These are phyloP conservation scores for Sugiyamaella castrensis DNA, from an alignment of 1,139 yeast species.

Conservation along the genomic window DNA sequence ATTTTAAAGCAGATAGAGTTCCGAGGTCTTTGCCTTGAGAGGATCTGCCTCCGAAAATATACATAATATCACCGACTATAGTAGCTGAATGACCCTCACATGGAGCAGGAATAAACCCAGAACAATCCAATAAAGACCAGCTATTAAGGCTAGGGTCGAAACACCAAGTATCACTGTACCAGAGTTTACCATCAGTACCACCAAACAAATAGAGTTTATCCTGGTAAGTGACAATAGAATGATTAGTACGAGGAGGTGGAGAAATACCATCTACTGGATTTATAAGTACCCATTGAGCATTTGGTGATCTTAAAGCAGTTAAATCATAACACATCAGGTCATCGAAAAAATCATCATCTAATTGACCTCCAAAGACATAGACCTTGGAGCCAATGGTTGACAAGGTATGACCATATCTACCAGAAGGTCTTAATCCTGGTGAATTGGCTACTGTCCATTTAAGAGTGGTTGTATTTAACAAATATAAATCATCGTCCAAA, in stretches of 20 bases:
- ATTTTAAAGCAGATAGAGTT: constrained; percentile 71
- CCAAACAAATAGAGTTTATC: constrained; percentile 90
- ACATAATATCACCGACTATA: constrained; percentile 73
- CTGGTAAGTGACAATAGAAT: constrained; percentile 78
- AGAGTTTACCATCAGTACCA: constrained; percentile 75
- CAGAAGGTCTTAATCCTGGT: constrained; percentile 77
- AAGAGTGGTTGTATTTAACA: constrained; percentile 83
- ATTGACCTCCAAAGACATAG: constrained; percentile 92
- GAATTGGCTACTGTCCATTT: constrained; percentile 92
- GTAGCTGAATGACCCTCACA: constrained; percentile 91
- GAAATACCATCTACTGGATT: constrained; percentile 45
- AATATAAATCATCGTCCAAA: constrained; percentile 81
- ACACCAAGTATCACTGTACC: constrained; percentile 77
- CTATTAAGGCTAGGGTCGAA: constrained; percentile 66
- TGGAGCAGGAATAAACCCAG: constrained; percentile 75
- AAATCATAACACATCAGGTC: constrained; percentile 86
- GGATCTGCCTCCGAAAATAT: constrained; percentile 88
- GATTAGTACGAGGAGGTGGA: constrained; percentile 86
- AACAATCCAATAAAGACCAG: constrained; percentile 54
- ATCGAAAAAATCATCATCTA: constrained; percentile 81
- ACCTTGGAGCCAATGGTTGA: constrained; percentile 68
- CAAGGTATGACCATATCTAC: constrained; percentile 90
- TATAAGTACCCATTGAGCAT: constrained; percentile 79
- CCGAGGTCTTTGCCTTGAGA: constrained; percentile 68
- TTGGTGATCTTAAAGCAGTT: constrained; percentile 79